Percentiles rank a stretch among this genome's conserved stretches.
phyloP scores from a whole-genome alignment of 2,329 filamentous ascomycete genomes.

The Torrubiellomyces zombiae region DNA sequence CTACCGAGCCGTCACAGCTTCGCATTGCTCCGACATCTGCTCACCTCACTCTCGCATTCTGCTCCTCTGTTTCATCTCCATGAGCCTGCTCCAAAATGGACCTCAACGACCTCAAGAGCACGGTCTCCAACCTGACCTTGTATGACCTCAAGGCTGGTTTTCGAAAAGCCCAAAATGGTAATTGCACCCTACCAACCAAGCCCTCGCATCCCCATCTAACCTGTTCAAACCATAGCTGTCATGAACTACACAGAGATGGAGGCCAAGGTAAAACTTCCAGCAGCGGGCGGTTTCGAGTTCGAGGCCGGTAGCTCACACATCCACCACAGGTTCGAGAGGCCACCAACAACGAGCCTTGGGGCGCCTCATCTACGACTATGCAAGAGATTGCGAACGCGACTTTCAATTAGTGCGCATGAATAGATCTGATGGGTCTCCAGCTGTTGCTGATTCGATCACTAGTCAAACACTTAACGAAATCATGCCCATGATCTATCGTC shows the following conservation, averaged over 20 bases:
- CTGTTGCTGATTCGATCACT: conserved; percentile 4
- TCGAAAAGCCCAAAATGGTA: conserved; percentile 94
- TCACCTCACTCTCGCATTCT: not conserved
- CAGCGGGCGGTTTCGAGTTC: conserved; percentile 3
- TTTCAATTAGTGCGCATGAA: conserved; percentile 79
- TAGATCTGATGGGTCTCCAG: no score
- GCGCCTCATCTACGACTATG: conserved; percentile 68
- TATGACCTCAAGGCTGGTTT: conserved; percentile 94
- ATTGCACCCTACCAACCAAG: conserved; percentile 4
- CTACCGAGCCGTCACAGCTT: no score
- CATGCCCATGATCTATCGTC: conserved; percentile 99
- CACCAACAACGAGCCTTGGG: conserved; percentile 98
- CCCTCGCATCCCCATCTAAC: no score
- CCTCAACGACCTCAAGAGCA: conserved; percentile 67
- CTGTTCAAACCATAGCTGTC: conserved; percentile 46
- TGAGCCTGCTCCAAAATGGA: conserved; percentile 56
- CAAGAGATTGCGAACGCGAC: conserved; percentile 97
- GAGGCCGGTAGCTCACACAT: conserved; percentile 4
- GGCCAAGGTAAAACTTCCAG: conserved; percentile 32
- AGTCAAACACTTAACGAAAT: conserved; percentile 97
- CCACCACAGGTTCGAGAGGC: conserved; percentile 68
- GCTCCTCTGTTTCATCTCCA: conserved; percentile 1
- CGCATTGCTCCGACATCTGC: no score
- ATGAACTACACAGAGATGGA: conserved; percentile 99
- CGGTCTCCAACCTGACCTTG: conserved; percentile 79